A percentile compares a stretch with the other conserved stretches of the same genome.
These are phyloP conservation scores for Heimioporus punctisporus DNA, from an alignment of 1,284 basidiomycete species.

Conservation along the genomic window DNA sequence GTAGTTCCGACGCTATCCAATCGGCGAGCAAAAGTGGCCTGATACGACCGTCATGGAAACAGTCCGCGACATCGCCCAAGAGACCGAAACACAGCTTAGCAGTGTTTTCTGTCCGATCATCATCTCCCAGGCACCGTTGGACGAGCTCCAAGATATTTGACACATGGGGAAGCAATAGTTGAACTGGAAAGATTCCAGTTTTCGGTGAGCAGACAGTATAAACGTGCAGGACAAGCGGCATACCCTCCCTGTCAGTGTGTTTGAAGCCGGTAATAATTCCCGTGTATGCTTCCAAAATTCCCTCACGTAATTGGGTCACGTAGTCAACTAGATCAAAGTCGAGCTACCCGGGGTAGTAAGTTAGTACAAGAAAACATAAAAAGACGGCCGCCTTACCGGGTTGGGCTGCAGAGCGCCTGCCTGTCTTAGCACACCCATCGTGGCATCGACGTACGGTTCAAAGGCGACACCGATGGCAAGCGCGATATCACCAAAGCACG, in stretches of 20 bases:
- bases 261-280: slow-evolving; percentile 94
- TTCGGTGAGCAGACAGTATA: slow-evolving; percentile 2
- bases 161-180: slow-evolving; percentile 76
- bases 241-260: slow-evolving; percentile 73
- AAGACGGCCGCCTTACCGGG: slow-evolving; percentile 55
- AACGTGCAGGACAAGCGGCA: slow-evolving; percentile 14
- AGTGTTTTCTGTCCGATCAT: slow-evolving; percentile 83
- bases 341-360: slow-evolving; percentile 46
- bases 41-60: slow-evolving; percentile 81
- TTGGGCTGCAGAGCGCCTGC: slow-evolving; percentile 88
- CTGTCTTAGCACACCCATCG: slow-evolving; percentile 92
- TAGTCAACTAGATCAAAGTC: slow-evolving; percentile 95
- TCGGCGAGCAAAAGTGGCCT: slow-evolving; percentile 78
- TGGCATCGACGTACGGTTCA: slow-evolving; percentile 89
- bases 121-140: slow-evolving; percentile 80
- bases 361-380: not conserved
- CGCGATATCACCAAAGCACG: slow-evolving; percentile 97
- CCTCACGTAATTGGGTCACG: slow-evolving; percentile 89
- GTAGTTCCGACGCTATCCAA: slow-evolving; percentile 84
- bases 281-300: slow-evolving; percentile 96
- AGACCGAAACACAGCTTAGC: slow-evolving; percentile 82
- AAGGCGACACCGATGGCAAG: slow-evolving; percentile 89
- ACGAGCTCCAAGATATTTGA: slow-evolving; percentile 83
- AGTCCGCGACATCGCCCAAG: slow-evolving; percentile 92
- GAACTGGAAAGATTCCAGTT: slow-evolving; percentile 42